These are phyloP conservation scores for Sporothrix protearum DNA, from an alignment of 2,329 filamentous ascomycete species.

Conservation along the genomic window DNA sequence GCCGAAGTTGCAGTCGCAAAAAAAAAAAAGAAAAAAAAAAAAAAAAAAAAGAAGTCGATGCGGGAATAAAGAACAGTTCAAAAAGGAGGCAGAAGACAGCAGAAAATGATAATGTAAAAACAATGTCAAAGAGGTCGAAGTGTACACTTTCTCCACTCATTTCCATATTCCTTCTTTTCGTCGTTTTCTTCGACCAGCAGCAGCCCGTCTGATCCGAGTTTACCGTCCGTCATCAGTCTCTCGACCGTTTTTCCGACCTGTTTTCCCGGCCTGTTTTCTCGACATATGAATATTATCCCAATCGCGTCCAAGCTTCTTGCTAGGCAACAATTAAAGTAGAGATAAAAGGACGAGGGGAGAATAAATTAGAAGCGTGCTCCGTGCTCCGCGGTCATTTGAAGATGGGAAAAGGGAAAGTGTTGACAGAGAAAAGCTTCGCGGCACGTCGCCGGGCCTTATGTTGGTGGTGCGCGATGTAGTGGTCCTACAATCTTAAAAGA, in stretches of 20 bases:
- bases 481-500: slow-evolving; percentile 5
- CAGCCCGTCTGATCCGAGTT: background rate
- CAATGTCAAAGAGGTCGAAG: background rate
- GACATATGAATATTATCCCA: background rate
- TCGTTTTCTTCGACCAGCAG: background rate
- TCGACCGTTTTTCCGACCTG: no score
- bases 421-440: background rate
- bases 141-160: background rate
- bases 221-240: background rate
- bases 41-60: background rate
- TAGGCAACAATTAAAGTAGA: background rate
- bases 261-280: background rate
- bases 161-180: background rate
- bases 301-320: background rate
- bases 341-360: background rate
- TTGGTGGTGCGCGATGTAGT: background rate
- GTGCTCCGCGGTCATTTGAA: background rate
- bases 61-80: background rate
- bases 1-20: slow-evolving; percentile 3
- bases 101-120: background rate
- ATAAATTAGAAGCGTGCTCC: background rate
- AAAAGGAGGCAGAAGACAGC: background rate
- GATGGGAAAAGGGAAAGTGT: background rate
- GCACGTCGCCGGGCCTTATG: background rate
- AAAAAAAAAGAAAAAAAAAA: background rate